A percentile compares a stretch with the other conserved stretches of the same genome.
phyloP scores from a whole-genome alignment of 1,284 basidiomycete species.

The Ganoderma leucocontextum region DNA sequence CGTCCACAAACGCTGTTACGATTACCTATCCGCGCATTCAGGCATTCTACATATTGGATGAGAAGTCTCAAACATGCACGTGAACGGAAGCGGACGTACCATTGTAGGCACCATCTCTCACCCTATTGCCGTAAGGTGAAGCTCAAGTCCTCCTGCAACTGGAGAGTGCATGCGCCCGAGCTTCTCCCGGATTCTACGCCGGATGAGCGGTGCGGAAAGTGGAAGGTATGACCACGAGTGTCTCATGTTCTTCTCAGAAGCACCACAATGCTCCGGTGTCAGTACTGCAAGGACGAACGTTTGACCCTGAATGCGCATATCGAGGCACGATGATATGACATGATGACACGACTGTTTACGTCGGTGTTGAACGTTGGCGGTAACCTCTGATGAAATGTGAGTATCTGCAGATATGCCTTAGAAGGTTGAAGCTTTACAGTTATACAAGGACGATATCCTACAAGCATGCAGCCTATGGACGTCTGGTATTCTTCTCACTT shows the following conservation, averaged over 20 bases:
- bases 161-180: neutral
- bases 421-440: neutral
- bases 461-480: neutral
- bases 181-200: neutral
- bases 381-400: neutral
- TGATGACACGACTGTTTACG: neutral
- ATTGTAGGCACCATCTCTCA: neutral
- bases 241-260: neutral
- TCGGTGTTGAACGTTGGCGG: neutral
- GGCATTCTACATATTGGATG: neutral
- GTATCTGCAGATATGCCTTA: neutral
- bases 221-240: neutral
- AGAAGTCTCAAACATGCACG: neutral
- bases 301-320: neutral
- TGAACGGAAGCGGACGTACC: neutral
- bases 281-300: neutral
- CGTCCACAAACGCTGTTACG: neutral
- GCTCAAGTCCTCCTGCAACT: neutral
- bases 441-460: neutral
- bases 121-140: neutral
- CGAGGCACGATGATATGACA: neutral
- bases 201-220: neutral
- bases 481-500: neutral
- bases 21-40: neutral
- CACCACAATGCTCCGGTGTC: neutral